These are phyloP conservation scores for Litchi chinensis DNA, from an alignment of 345 rosid species.

Conservation along the genomic window DNA sequence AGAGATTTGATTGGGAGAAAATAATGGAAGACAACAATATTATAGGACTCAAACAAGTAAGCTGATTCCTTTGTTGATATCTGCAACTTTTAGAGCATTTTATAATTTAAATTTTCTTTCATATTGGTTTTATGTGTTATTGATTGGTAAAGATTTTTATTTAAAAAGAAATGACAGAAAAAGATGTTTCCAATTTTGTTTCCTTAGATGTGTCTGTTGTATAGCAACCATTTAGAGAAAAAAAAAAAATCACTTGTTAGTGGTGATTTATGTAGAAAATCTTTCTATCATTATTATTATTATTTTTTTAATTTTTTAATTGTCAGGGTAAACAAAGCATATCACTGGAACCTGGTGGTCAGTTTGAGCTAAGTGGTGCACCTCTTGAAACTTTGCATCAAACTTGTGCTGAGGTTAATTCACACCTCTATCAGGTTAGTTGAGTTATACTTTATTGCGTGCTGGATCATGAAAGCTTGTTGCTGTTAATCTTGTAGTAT, in stretches of 20 bases:
- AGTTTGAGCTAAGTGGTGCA: slow-evolving; percentile 98
- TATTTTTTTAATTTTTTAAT: slow-evolving; percentile 5
- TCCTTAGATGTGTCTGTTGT: not conserved
- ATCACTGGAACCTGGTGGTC: slow-evolving; percentile 99
- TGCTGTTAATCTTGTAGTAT: not conserved
- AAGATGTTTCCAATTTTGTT: not conserved
- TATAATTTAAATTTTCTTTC: not conserved
- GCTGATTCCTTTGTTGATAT: not conserved
- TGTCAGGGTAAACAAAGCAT: slow-evolving; percentile 95
- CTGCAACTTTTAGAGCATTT: not conserved
- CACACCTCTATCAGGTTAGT: slow-evolving; percentile 96
- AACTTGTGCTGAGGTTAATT: slow-evolving; percentile 99
- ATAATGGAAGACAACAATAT: slow-evolving; percentile 85
- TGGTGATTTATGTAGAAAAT: not conserved
- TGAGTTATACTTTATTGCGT: not conserved
- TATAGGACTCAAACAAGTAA: slow-evolving; percentile 95
- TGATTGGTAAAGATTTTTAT: slow-evolving; percentile 5
- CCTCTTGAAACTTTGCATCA: slow-evolving; percentile 99
- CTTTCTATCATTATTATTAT: not conserved
- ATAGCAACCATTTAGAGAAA: not conserved
- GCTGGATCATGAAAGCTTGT: slow-evolving; percentile 13
- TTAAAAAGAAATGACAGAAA: not conserved
- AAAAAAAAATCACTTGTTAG: not conserved
- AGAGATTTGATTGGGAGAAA: slow-evolving; percentile 99
- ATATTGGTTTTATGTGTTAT: not conserved